These are phyloP conservation scores for Pichia cabralensis DNA, from an alignment of 805 yeast genomes.

Conservation along the genomic window DNA sequence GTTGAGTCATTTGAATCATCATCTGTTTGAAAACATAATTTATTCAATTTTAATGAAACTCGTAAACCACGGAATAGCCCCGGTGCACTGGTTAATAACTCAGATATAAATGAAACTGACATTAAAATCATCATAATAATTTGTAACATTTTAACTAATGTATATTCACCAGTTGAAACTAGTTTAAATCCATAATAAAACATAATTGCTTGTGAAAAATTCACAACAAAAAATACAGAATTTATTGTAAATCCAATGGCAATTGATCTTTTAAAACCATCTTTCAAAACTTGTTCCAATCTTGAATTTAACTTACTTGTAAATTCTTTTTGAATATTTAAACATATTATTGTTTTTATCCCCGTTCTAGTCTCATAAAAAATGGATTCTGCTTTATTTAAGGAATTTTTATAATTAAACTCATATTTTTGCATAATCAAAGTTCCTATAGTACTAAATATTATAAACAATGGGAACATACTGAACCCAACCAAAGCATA, in stretches of 20 bases:
- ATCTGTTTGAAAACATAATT: conserved; percentile 26
- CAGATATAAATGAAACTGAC: conserved; percentile 55
- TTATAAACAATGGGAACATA: conserved; percentile 57
- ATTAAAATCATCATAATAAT: conserved; percentile 67
- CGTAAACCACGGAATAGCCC: conserved; percentile 71
- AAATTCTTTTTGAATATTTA: conserved; percentile 46
- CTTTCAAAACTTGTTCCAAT: conserved; percentile 24
- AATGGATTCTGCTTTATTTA: conserved; percentile 44
- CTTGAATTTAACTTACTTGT: conserved; percentile 24
- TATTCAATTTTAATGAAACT: conserved; percentile 47
- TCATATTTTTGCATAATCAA: conserved; percentile 38
- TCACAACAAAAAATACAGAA: conserved; percentile 39
- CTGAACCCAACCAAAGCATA: conserved; percentile 74
- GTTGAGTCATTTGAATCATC: conserved; percentile 28
- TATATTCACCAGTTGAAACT: conserved; percentile 49
- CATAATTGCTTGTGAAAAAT: conserved; percentile 60
- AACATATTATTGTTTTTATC: conserved; percentile 52
- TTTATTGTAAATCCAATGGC: conserved; percentile 63
- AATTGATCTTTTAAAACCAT: conserved; percentile 45
- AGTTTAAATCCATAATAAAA: conserved; percentile 71
- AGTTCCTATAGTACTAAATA: conserved; percentile 23
- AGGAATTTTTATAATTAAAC: conserved; percentile 43
- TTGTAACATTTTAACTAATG: conserved; percentile 48
- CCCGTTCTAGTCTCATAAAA: conserved; percentile 46
- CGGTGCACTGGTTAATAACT: conserved; percentile 59